These are phyloP conservation scores for Anastatica hierochuntica DNA, from an alignment of 345 rosid species.

Conservation along the genomic window DNA sequence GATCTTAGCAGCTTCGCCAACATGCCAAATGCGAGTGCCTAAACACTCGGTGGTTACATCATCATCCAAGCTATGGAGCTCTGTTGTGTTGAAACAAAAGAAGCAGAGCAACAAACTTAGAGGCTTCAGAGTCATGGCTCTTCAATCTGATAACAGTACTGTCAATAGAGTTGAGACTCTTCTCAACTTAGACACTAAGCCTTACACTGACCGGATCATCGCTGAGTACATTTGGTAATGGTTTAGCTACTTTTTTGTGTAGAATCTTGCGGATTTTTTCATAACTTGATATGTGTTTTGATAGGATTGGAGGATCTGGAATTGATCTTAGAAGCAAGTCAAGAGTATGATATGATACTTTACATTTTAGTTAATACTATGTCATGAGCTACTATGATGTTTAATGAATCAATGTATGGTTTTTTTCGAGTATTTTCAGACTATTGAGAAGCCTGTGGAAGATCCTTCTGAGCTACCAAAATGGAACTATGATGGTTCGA, in stretches of 20 bases:
- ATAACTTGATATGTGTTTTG: neutral
- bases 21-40: constrained; percentile 65
- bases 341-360: constrained; percentile 41
- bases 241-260: neutral
- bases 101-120: constrained; percentile 41
- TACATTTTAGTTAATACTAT: neutral
- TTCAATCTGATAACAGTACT: constrained; percentile 57
- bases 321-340: constrained; percentile 91
- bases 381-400: neutral
- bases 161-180: constrained; percentile 67
- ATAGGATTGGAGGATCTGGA: constrained; percentile 94
- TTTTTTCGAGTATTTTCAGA: constrained; percentile 31
- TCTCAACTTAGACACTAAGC: constrained; percentile 74
- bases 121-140: constrained; percentile 49
- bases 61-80: constrained; percentile 51
- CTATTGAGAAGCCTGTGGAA: constrained; percentile 69
- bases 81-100: constrained; percentile 59
- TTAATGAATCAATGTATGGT: neutral
- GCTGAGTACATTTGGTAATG: constrained; percentile 94
- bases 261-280: neutral
- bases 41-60: constrained; percentile 35
- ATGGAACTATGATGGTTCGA: constrained; percentile 99
- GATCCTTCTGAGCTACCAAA: constrained; percentile 96
- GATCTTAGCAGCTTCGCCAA: constrained; percentile 63
- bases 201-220: constrained; percentile 72